A percentile compares a stretch with the other conserved stretches of the same genome.
Evolutionary conservation across 768 basidiomycete species (phyloP).

Genomic region (Calocera viscosa): DNA sequence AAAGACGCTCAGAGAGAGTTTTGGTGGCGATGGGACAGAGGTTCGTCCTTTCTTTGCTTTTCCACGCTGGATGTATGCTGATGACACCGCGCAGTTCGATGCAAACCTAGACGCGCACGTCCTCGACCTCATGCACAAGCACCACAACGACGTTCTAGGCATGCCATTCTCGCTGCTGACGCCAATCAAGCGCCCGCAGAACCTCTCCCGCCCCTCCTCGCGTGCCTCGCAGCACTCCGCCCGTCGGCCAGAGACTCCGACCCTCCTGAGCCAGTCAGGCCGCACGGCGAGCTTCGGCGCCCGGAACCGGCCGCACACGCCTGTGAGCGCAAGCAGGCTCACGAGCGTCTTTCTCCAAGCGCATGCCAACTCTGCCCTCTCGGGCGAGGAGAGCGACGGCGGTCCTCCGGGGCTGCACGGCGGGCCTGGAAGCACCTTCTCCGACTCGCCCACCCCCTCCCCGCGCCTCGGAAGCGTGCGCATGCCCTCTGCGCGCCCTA

Average conservation of each 20-base stretch:
- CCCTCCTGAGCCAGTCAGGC: constrained; percentile 57
- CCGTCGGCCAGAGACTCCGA: constrained; percentile 65
- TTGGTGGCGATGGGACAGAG: constrained; percentile 27
- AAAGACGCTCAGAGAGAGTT: constrained; percentile 52
- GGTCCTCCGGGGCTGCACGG: not conserved
- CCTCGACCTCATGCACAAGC: constrained; percentile 91
- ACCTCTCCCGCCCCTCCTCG: constrained; percentile 64
- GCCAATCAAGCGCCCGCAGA: constrained; percentile 52
- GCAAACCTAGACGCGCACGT: constrained; percentile 62
- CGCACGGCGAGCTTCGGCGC: constrained; percentile 45
- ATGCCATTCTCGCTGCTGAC: constrained; percentile 75
- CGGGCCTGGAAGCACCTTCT: constrained; percentile 2
- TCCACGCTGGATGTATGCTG: constrained; percentile 20
- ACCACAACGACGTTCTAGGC: constrained; percentile 70
- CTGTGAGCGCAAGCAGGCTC: constrained; percentile 30
- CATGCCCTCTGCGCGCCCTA: constrained; percentile 4
- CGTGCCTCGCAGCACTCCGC: constrained; percentile 59
- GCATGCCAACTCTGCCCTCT: not conserved
- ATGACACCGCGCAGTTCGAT: not conserved
- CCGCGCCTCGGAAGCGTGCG: constrained; percentile 7
- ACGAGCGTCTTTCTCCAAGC: not conserved
- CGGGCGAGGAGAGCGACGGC: constrained; percentile 6
- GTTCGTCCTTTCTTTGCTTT: constrained; percentile 13
- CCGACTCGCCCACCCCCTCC: constrained; percentile 8
- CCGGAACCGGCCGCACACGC: constrained; percentile 70